Evolutionary conservation across 352 stramenopile species (phyloP).

Genomic region (Phytophthora quininea): DNA sequence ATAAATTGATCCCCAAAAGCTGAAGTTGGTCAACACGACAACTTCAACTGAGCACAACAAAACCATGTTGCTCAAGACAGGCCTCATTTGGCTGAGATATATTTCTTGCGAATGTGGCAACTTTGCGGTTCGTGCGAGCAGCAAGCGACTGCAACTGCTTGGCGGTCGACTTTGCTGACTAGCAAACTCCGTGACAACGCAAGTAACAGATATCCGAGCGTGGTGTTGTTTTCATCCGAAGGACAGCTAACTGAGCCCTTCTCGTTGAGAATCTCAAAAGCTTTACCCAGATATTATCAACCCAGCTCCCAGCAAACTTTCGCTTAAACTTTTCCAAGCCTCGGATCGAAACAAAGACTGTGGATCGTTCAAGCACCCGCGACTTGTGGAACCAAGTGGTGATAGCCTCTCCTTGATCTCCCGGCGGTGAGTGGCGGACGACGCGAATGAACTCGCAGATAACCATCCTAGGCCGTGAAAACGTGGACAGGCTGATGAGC

Average conservation of each 20-base stretch:
- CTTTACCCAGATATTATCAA: too few relatives aligned
- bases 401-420: conserved; percentile 1
- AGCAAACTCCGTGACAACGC: not conserved
- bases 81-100: not conserved
- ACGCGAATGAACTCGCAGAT: not conserved
- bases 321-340: not conserved
- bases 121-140: too few relatives aligned
- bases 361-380: conserved; percentile 6
- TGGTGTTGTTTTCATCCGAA: too few relatives aligned
- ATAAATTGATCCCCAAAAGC: not conserved
- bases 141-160: too few relatives aligned
- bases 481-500: conserved; percentile 1
- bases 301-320: too few relatives aligned
- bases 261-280: not conserved
- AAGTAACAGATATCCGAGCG: not conserved
- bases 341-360: too few relatives aligned
- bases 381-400: conserved; percentile 5
- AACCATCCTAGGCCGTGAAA: not conserved
- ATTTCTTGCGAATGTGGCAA: not conserved
- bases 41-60: too few relatives aligned
- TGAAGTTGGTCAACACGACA: not conserved
- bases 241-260: not conserved
- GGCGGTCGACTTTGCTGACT: too few relatives aligned
- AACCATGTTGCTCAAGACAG: too few relatives aligned
- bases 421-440: not conserved